phyloP scores from a whole-genome alignment of 176 grass and related monocot species.

The Aegilops longissima region DNA sequence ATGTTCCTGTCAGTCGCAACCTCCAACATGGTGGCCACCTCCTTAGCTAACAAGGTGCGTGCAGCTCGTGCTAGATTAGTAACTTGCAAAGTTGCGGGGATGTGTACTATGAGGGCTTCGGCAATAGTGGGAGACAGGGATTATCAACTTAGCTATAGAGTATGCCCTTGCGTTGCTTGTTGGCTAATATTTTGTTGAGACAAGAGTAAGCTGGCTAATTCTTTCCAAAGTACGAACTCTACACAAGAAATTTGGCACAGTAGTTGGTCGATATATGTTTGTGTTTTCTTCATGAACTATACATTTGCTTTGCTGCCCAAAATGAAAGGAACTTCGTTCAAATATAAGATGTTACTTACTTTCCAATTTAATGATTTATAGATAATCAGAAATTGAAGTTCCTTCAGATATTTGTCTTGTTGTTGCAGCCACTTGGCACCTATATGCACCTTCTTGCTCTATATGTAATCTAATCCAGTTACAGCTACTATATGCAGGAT shows the following conservation, averaged over 20 bases:
- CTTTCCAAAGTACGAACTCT: not conserved
- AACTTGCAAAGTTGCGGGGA: not conserved
- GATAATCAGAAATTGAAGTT: not conserved
- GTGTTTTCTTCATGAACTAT: not conserved
- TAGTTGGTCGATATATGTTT: not conserved
- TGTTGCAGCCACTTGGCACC: not conserved
- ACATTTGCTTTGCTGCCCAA: not conserved
- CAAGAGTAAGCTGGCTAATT: not conserved
- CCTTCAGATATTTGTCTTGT: not conserved
- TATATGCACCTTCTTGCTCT: not conserved
- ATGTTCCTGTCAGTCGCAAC: constrained; percentile 94
- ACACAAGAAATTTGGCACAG: not conserved
- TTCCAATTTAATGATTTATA: not conserved
- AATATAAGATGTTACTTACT: not conserved
- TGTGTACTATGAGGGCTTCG: not conserved
- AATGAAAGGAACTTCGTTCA: not conserved
- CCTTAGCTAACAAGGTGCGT: constrained; percentile 81
- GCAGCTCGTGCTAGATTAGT: not conserved
- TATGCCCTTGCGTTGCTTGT: not conserved
- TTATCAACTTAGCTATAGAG: not conserved
- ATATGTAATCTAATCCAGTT: constrained; percentile 2
- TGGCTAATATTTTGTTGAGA: not conserved
- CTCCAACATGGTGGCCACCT: constrained; percentile 98
- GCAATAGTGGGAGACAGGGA: not conserved
- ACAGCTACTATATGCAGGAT: constrained; percentile 55